These are phyloP conservation scores for Selaginella tamariscina DNA, from an alignment of 75 land plant genomes.

Conservation along the genomic window DNA sequence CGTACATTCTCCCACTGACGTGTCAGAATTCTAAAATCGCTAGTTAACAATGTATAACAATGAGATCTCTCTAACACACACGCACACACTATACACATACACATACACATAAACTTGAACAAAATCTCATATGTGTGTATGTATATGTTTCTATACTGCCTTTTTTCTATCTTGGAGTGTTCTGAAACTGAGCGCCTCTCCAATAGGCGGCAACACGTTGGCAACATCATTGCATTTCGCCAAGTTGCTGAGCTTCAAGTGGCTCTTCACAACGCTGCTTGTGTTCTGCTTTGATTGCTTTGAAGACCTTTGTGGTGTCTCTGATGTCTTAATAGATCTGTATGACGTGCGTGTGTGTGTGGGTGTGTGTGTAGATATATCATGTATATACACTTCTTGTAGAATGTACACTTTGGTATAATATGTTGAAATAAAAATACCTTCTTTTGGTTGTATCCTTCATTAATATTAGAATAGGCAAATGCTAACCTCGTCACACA, in stretches of 20 bases:
- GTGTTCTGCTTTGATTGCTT: conserved; percentile 25
- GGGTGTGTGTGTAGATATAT: background rate
- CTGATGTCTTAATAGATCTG: conserved; percentile 22
- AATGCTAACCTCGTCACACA: background rate
- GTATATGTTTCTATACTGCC: conserved; percentile 1
- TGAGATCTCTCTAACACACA: too few species aligned
- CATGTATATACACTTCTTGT: background rate
- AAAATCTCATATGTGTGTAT: too few species aligned
- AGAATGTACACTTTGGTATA: too few species aligned
- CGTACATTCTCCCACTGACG: too few species aligned
- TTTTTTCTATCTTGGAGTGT: conserved; percentile 16
- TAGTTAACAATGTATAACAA: too few species aligned
- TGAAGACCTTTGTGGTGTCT: conserved; percentile 17
- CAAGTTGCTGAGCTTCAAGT: background rate
- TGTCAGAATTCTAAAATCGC: too few species aligned
- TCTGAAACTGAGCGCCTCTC: conserved; percentile 11
- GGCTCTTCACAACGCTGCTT: conserved; percentile 9
- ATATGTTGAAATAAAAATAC: too few species aligned
- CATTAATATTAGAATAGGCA: conserved; percentile 12
- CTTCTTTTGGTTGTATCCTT: conserved; percentile 25
- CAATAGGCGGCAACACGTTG: conserved; percentile 21
- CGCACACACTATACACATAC: too few species aligned
- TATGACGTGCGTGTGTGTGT: background rate
- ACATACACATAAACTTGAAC: too few species aligned
- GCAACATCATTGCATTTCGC: background rate